Percentiles rank a stretch among this genome's conserved stretches.
Conservation (phyloP, 2,329 filamentous ascomycete genomes). For the Emmonsiellopsis sp. region DNA sequence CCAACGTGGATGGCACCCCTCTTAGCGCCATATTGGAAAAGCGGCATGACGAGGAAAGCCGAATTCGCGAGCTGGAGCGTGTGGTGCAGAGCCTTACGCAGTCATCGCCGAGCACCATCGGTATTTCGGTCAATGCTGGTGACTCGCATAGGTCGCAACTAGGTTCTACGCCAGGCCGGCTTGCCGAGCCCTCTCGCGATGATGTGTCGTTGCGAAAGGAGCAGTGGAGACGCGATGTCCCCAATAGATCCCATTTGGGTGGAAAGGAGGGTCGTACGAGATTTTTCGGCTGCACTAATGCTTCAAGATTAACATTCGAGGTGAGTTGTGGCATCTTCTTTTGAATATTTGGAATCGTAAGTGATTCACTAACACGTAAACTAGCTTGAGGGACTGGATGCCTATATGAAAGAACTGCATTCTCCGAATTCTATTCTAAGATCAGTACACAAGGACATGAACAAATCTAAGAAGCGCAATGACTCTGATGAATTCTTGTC, state of each 20-base stretch:
- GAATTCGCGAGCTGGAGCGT: neutral
- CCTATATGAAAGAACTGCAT: slow-evolving; percentile 30
- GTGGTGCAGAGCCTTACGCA: neutral
- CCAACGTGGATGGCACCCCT: neutral
- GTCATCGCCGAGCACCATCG: neutral
- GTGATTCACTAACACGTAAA: neutral
- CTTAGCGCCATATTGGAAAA: neutral
- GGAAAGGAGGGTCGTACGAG: slow-evolving; percentile 32
- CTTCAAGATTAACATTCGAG: slow-evolving; percentile 30
- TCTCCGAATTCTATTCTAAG: slow-evolving; percentile 25
- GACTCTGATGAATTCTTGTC: slow-evolving; percentile 18
- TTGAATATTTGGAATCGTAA: neutral
- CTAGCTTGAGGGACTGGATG: slow-evolving; percentile 29
- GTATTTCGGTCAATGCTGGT: neutral
- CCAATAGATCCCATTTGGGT: slow-evolving; percentile 27
- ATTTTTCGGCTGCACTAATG: slow-evolving; percentile 31
- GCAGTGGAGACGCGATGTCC: slow-evolving; percentile 9
- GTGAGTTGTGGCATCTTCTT: slow-evolving; percentile 13
- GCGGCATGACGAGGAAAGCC: neutral
- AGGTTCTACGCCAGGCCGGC: neutral
- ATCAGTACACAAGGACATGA: slow-evolving; percentile 24
- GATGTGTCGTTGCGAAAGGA: neutral
- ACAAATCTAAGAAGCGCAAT: slow-evolving; percentile 17
- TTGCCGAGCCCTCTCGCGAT: neutral
- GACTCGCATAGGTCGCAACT: neutral